A percentile compares a stretch with the other conserved stretches of the same genome.
These are phyloP conservation scores for Haplographium delicatum DNA, from an alignment of 495 filamentous ascomycete species.

Conservation along the genomic window DNA sequence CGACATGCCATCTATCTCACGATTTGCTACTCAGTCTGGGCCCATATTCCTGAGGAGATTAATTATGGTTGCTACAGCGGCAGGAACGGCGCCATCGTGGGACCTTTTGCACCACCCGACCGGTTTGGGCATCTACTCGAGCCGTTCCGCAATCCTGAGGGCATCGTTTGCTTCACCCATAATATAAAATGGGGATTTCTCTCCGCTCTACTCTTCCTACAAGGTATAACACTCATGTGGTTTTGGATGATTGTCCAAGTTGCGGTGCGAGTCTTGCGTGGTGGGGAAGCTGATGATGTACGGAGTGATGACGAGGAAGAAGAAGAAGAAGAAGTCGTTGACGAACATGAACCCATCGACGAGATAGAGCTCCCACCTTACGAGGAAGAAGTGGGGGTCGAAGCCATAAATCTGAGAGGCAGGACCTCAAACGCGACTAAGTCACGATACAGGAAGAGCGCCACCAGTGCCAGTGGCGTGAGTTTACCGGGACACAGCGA, in stretches of 20 bases:
- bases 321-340: constrained; percentile 51
- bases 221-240: constrained; percentile 79
- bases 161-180: constrained; percentile 70
- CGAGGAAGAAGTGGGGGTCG: constrained; percentile 64
- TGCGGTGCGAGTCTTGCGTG: constrained; percentile 67
- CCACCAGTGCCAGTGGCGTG: constrained; percentile 46
- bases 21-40: constrained; percentile 75
- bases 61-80: constrained; percentile 65
- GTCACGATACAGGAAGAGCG: constrained; percentile 37
- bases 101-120: constrained; percentile 50
- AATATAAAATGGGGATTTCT: constrained; percentile 72
- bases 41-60: constrained; percentile 59
- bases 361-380: constrained; percentile 36
- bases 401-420: constrained; percentile 49
- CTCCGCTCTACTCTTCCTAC: constrained; percentile 67
- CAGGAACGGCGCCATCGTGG: constrained; percentile 47
- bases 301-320: constrained; percentile 84
- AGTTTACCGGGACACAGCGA: constrained; percentile 65
- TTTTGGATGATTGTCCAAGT: constrained; percentile 83
- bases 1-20: constrained; percentile 76
- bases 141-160: constrained; percentile 62
- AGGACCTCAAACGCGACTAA: constrained; percentile 37
- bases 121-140: constrained; percentile 57
- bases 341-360: constrained; percentile 17
- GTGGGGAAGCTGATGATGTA: constrained; percentile 75